Evolutionary conservation across 495 filamentous ascomycete species (phyloP), one percentile per base, ranked within the genome.

Genomic region (Eremomyces bilateralis): DNA sequence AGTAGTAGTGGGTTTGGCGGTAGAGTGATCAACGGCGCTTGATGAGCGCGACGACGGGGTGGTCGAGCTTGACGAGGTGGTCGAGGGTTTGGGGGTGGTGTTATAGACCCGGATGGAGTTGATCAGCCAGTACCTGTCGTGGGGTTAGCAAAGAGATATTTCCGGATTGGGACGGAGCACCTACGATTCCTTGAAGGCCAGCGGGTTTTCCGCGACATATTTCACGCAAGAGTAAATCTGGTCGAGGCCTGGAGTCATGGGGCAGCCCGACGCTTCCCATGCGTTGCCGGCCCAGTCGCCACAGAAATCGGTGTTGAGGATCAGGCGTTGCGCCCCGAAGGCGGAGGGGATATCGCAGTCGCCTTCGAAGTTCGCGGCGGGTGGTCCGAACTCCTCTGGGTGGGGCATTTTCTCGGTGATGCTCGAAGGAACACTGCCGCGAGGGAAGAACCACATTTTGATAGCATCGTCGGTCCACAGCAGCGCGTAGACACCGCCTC

Each of bases 251-350:
- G 6, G 8, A 27, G 13, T 13, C 33, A 20, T 27, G 4, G 44
- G 44, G 35, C 49, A 52, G 13, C 36, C 36, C 33, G 41, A 29
- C 19, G 29, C 13, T 3, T 19, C 20, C 15, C 40, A 49, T 10
- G 69, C 65, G 31, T 64, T 58, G 21, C 80, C 84, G 13, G 82
- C 82, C 79, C 80, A 93, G 41, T 80, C 71, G 24, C 85, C 85
- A 53, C 85, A 94, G 56, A 93, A 82, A 1, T 73, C 76, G 0
- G 71, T 77, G 53, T 95, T 68, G 48, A 92, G 71, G 36, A 90
- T 62, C 33, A 92, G 75, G 10, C 67, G 63, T 53, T 88, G 73
- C 29, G 73, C 48, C 40, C 57, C 60, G 61, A 93, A 91, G 33
- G 69, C 59, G 2, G 50, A 46, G 16, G 47, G 38, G 37, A 91